phyloP scores from a whole-genome alignment of 768 basidiomycete species.

The Floccularia luteovirens region DNA sequence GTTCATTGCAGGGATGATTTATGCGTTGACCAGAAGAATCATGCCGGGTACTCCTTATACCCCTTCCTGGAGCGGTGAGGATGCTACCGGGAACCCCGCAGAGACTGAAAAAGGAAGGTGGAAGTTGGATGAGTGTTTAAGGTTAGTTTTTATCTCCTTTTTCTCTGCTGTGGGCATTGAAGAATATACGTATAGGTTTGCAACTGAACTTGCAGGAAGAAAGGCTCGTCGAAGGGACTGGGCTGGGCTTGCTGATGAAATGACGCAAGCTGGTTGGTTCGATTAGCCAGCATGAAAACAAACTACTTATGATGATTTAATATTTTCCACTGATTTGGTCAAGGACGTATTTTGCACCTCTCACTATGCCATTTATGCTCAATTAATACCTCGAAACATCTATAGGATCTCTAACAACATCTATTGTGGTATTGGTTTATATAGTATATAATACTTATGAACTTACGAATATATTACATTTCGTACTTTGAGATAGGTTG shows the following conservation, averaged over 20 bases:
- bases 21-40: constrained; percentile 62
- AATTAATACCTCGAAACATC: no score
- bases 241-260: constrained; percentile 67
- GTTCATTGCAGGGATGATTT: constrained; percentile 86
- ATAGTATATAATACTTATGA: no score
- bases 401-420: no score
- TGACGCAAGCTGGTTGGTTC: constrained; percentile 73
- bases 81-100: constrained; percentile 13
- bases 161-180: background rate
- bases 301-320: background rate
- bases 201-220: constrained; percentile 75
- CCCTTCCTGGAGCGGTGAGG: constrained; percentile 39
- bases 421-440: no score
- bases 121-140: constrained; percentile 77
- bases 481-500: no score
- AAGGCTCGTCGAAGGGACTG: constrained; percentile 58
- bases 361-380: no score
- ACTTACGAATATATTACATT: no score
- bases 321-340: background rate
- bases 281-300: constrained; percentile 17
- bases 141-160: constrained; percentile 29
- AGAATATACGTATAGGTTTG: constrained; percentile 45
- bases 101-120: constrained; percentile 51
- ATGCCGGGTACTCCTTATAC: constrained; percentile 75
- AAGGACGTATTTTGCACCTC: background rate